A percentile compares a stretch with the other conserved stretches of the same genome.
phyloP scores from a whole-genome alignment of 768 basidiomycete genomes.

The Xerocomus potaroensis region DNA sequence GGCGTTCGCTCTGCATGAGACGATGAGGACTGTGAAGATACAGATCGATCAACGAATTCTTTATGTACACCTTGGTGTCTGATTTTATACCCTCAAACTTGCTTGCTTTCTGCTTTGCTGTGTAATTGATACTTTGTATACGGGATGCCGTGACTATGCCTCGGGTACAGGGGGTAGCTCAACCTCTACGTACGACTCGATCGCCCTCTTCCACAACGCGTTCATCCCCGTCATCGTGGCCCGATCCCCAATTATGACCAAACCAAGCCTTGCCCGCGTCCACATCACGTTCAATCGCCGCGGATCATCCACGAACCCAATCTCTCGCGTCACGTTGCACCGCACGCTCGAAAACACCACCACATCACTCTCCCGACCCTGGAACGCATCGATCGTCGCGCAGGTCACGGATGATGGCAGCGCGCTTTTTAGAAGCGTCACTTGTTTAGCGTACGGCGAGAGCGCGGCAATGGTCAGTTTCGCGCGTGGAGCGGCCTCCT shows the following conservation, averaged over 20 bases:
- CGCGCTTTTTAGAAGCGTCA: constrained; percentile 40
- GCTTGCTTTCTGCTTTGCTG: no score
- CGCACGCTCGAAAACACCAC: constrained; percentile 64
- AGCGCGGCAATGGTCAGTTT: constrained; percentile 26
- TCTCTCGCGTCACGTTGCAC: constrained; percentile 53
- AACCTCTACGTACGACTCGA: constrained; percentile 31
- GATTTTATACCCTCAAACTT: no score
- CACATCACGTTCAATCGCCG: constrained; percentile 59
- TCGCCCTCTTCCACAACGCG: constrained; percentile 50
- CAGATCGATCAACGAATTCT: no score
- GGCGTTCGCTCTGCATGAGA: no score
- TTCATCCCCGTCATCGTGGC: constrained; percentile 42
- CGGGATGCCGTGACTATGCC: no score
- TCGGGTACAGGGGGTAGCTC: constrained; percentile 5
- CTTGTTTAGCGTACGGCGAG: constrained; percentile 60
- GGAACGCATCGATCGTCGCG: constrained; percentile 43
- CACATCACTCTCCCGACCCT: constrained; percentile 65
- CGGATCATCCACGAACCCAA: constrained; percentile 66
- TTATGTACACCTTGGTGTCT: no score
- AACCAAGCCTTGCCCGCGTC: constrained; percentile 56
- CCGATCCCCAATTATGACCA: constrained; percentile 59
- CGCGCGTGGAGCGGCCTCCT: background rate
- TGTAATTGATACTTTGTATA: no score
- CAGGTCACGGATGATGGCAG: constrained; percentile 26
- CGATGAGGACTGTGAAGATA: no score